Evolutionary conservation across 176 grass and related monocot genomes (phyloP).

Genomic region (Avena eriantha): DNA sequence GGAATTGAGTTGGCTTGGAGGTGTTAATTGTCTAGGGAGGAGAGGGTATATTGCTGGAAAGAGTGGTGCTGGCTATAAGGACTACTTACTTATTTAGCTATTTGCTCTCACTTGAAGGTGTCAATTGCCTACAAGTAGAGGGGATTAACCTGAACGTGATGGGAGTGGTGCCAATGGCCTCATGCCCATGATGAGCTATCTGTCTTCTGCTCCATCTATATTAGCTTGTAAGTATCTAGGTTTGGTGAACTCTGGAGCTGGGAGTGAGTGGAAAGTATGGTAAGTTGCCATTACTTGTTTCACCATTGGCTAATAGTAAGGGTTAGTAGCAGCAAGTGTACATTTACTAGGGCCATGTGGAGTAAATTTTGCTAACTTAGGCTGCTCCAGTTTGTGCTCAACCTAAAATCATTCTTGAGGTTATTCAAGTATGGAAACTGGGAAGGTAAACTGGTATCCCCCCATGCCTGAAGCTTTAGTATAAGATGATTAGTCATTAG

Average conservation of each 20-base stretch:
- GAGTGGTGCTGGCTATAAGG: not conserved
- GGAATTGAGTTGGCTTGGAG: constrained; percentile 19
- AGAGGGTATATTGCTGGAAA: not conserved
- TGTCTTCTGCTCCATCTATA: not conserved
- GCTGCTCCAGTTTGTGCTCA: not conserved
- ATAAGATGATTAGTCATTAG: not conserved
- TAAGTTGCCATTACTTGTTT: constrained; percentile 10
- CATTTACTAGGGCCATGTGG: not conserved
- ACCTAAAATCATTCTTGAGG: not conserved
- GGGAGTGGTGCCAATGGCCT: not conserved
- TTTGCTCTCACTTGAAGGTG: not conserved
- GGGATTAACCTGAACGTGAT: not conserved
- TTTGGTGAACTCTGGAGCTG: constrained; percentile 10
- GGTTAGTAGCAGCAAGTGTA: not conserved
- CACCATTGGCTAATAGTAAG: not conserved
- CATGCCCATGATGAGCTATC: not conserved
- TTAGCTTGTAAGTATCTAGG: constrained; percentile 10
- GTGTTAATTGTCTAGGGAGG: not conserved
- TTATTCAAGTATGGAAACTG: constrained; percentile 3
- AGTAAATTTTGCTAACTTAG: not conserved
- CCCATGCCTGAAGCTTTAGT: not conserved
- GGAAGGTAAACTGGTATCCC: constrained; percentile 4
- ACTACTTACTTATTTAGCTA: not conserved
- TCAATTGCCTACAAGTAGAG: not conserved
- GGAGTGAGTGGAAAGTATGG: not conserved